Conservation (phyloP, 176 grass and related monocot species). For the Avena atlantica region DNA sequence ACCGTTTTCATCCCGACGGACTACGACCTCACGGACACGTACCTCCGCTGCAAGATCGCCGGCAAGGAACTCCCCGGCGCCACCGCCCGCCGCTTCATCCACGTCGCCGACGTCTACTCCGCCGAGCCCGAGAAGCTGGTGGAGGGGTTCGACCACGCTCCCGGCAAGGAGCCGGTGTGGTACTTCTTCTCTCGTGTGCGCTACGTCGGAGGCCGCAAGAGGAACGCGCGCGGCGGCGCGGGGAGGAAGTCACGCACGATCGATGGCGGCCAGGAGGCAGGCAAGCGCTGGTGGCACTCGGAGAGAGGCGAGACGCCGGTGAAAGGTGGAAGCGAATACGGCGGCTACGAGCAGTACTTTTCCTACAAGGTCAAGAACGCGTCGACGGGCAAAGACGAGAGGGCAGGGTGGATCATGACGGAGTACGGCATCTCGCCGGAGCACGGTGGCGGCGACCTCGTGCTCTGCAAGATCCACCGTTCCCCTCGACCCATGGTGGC, state of each 20-base stretch:
- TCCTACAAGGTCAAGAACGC: not conserved
- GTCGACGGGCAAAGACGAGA: not conserved
- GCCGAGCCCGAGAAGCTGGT: not conserved
- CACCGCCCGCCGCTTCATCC: constrained; percentile 4
- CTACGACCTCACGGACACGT: not conserved
- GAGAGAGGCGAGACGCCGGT: not conserved
- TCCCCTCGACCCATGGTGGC: too few species aligned
- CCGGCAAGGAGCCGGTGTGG: not conserved
- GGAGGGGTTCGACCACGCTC: not conserved
- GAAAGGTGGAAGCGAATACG: not conserved
- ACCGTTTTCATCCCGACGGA: not conserved
- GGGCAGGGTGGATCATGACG: not conserved
- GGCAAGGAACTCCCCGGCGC: not conserved
- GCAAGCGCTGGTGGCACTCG: constrained; percentile 4
- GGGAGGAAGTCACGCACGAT: not conserved
- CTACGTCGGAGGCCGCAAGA: not conserved
- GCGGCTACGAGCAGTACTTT: not conserved
- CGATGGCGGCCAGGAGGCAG: not conserved
- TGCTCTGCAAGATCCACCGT: not conserved
- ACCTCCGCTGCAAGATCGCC: not conserved
- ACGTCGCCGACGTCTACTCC: not conserved
- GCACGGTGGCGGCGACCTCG: not conserved
- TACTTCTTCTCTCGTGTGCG: not conserved
- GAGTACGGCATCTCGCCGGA: not conserved
- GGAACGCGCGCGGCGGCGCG: not conserved